Evolutionary conservation across 208 protist species (phyloP).

Genomic region (Acanthamoeba comandoni): DNA sequence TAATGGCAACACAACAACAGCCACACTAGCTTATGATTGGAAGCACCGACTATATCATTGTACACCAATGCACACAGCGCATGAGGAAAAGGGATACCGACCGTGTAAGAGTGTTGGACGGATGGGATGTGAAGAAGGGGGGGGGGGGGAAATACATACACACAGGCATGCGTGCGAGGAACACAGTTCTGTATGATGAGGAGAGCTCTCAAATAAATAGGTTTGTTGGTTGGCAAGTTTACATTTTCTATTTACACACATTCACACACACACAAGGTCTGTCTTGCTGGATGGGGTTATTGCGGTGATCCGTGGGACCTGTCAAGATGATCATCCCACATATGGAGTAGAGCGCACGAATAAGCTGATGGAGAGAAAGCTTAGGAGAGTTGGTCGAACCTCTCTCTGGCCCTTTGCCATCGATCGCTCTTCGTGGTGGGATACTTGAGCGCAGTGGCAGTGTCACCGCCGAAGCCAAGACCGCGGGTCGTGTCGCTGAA

Average conservation of each 20-base stretch:
- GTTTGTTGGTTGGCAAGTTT: no score
- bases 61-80: not conserved
- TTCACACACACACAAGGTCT: not conserved
- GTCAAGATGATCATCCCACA: not conserved
- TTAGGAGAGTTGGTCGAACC: not conserved
- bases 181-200: no score
- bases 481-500: conserved; percentile 39
- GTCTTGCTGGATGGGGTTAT: not conserved
- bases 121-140: no score
- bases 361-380: not conserved
- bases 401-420: not conserved
- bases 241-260: not conserved
- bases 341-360: not conserved
- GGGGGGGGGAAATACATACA: no score
- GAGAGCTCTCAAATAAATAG: no score
- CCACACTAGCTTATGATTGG: not conserved
- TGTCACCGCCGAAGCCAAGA: conserved; percentile 10
- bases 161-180: no score
- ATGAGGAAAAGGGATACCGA: no score
- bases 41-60: not conserved
- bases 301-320: not conserved
- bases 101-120: no score
- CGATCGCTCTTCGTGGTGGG: not conserved
- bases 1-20: not conserved
- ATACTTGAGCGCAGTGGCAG: not conserved